Percentiles rank a stretch among this genome's conserved stretches.
Conservation (phyloP, 2,329 filamentous ascomycete genomes). For the Neurospora sp. region DNA sequence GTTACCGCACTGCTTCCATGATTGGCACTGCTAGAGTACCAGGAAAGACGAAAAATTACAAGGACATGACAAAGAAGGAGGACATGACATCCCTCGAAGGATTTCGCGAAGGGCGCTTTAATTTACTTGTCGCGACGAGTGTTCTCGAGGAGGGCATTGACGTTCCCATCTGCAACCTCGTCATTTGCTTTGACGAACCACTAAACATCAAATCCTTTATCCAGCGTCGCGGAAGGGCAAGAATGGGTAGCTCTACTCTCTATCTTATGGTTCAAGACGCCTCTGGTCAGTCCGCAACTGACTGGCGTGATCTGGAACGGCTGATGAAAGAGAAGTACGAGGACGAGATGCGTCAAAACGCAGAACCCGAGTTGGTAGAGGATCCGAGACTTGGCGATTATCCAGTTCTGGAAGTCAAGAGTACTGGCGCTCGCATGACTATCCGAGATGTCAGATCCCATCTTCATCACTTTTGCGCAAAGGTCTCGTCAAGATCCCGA, state of each 20-base stretch:
- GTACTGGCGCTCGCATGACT: conserved; percentile 52
- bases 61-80: conserved; percentile 21
- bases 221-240: conserved; percentile 44
- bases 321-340: conserved; percentile 64
- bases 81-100: conserved; percentile 29
- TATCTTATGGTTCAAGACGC: conserved; percentile 32
- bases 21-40: conserved; percentile 39
- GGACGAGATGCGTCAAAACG: conserved; percentile 46
- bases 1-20: conserved; percentile 43
- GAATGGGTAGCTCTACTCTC: conserved; percentile 41
- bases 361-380: conserved; percentile 38
- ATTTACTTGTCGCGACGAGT: conserved; percentile 51
- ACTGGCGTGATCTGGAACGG: conserved; percentile 59
- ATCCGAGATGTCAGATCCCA: conserved; percentile 66
- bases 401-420: conserved; percentile 26
- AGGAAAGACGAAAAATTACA: conserved; percentile 30
- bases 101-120: conserved; percentile 45
- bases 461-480: conserved; percentile 70
- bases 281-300: conserved; percentile 20
- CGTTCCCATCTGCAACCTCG: conserved; percentile 52
- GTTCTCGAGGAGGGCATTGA: conserved; percentile 62
- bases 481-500: conserved; percentile 47
- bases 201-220: conserved; percentile 46
- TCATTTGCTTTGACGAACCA: conserved; percentile 46
- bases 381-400: conserved; percentile 25